Evolutionary conservation across 805 yeast species (phyloP), one percentile per base, ranked within the genome.

Genomic region (Metschnikowia noctiluminum): DNA sequence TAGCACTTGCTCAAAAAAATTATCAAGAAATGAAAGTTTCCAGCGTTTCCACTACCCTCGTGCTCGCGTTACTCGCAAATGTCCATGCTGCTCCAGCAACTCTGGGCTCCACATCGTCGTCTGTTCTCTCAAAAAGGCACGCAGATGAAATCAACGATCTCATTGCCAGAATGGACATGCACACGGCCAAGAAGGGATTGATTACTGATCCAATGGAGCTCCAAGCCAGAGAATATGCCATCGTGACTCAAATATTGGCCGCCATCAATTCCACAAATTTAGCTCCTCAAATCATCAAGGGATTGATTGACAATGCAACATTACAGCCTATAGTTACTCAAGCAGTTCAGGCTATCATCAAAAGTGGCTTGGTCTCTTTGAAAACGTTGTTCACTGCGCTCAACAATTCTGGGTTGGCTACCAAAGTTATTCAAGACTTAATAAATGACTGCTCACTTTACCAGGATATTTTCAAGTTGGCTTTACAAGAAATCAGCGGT

Each of bases 401-500:
- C 56, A 66, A 65, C 51, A 71, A 72, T 46, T 71, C 76, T 35
- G 77, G 77, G 37, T 66, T 72, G 51, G 73, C 73, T 37, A 66
- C 58, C 35, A 59, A 56, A 16, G 71, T 71, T 42, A 69, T 72
- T 48, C 51, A 67, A 46, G 62, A 61, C 56, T 56, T 72, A 49
- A 65, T 72, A 55, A 53, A 50, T 45, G 68, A 72, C 58, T 72
- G 77, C 64, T 44, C 57, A 7, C 67, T 72, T 58, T 72, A 72
- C 58, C 63, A 68, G 28, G 66, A 64, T 45, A 70, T 72, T 51
- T 72, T 64, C 61, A 61, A 65, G 49, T 54, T 72, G 49, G 76
- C 72, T 11, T 57, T 64, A 38, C 42, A 49, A 13, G 62, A 60
- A 54, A 64, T 72, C 43, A 50, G 57, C 31, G 59, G 65, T 58